Base-by-base conservation (phyloP, 2,329 filamentous ascomycete species). In the Alternaria solani region DNA sequence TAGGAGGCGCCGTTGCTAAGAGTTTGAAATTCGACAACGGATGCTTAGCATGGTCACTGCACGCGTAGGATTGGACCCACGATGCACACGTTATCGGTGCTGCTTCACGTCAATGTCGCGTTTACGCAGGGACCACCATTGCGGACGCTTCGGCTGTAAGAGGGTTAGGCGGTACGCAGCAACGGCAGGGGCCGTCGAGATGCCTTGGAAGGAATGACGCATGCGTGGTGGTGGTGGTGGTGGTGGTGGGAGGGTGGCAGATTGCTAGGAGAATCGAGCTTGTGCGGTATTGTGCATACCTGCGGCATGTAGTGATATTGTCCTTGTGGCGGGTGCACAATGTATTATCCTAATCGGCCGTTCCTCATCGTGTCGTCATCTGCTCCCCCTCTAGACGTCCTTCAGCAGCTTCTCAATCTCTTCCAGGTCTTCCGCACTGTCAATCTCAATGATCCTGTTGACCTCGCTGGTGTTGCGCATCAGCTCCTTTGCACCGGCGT, bases 401-500 rank as follows among this genome's bases (percentile, higher is more conserved):
- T 78, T 77, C n/a, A 91, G 79, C 80, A 87, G 90, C 66, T 86
- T 82, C 58, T 94, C 91, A 64, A 98, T 88, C n/a, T 90, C 89
- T 66, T 91, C 88, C 69, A 98, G 76, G 55, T 97, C 94, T 55
- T 96, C 93, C 4, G 87, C 86, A 20, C 87, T 89, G 69, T 91
- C 88, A 49, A 98, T 88, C 79, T 98, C 94, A 63, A 99, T 87
- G 26, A 98, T 90, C 68, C 87, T 88, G 55, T 91, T 90, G n/a
- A 93, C 94, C 81, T 97, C 93, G 60, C 92, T 92, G 55, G 92
- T 96, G 75, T 92, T 96, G 66, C 94, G 88, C 90, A 98, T 93
- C 78, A 98, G 81, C 82, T 99, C 95, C 81, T 97, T 97, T 43
- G 95, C 95, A 39, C 94, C 91, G 30, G 95, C 95, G 78, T 98